A percentile compares a stretch with the other conserved stretches of the same genome.
Conservation (phyloP, 1,284 basidiomycete genomes). For the Gomphus bonarii region DNA sequence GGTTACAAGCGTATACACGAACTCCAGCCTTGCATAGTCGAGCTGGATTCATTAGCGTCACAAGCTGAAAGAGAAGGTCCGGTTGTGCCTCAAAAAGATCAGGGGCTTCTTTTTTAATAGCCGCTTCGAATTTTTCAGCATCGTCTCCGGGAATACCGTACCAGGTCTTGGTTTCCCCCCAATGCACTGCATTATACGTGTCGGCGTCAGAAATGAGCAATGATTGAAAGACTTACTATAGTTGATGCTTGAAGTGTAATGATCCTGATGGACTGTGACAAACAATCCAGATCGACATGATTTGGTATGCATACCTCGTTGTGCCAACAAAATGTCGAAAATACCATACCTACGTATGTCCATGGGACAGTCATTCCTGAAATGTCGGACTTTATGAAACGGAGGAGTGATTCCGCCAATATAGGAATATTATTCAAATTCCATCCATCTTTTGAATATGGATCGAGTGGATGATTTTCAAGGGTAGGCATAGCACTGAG, state of each 20-base stretch:
- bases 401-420: conserved; percentile 73
- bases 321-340: conserved; percentile 99
- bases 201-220: background rate
- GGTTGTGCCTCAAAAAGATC: conserved; percentile 99
- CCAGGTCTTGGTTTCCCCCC: conserved; percentile 99
- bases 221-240: conserved; percentile 54
- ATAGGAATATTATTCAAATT: conserved; percentile 98
- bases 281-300: background rate
- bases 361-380: conserved; percentile 99
- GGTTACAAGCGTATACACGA: conserved; percentile 91
- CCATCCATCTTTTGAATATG: conserved; percentile 90
- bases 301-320: conserved; percentile 63
- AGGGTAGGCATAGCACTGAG: conserved; percentile 87
- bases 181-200: conserved; percentile 65
- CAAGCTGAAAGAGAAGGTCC: conserved; percentile 93
- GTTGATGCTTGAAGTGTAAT: conserved; percentile 95
- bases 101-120: conserved; percentile 91
- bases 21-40: conserved; percentile 83
- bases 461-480: conserved; percentile 83
- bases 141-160: conserved; percentile 94
- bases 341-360: conserved; percentile 99
- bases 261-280: conserved; percentile 49
- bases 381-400: conserved; percentile 97
- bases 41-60: conserved; percentile 96
- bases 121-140: conserved; percentile 93